phyloP scores from a whole-genome alignment of 139 green algal species.

The Coelastrella sp. region DNA sequence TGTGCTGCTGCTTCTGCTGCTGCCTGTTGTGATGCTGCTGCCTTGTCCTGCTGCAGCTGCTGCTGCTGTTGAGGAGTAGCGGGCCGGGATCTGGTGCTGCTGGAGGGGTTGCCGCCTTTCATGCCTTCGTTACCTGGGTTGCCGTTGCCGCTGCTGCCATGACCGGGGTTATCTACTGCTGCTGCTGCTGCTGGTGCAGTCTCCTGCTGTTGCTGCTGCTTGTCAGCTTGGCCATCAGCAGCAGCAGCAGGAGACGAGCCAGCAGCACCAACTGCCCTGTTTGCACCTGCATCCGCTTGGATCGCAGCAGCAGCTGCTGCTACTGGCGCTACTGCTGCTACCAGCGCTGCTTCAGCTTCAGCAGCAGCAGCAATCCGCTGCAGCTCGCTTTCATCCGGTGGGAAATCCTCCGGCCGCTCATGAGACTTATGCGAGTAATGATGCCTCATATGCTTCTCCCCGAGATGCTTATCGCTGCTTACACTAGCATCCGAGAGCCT shows the following conservation, averaged over 20 bases:
- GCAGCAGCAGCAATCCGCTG: constrained; percentile 16
- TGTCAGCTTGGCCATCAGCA: not conserved
- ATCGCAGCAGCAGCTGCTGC: not conserved
- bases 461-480: constrained; percentile 28
- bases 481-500: not conserved
- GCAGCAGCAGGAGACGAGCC: too few relatives aligned
- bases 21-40: constrained; percentile 22
- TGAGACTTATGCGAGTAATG: constrained; percentile 12
- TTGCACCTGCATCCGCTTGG: not conserved
- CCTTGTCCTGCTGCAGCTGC: constrained; percentile 33
- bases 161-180: too few relatives aligned
- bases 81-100: constrained; percentile 3
- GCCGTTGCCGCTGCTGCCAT: too few relatives aligned
- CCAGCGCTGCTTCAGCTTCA: constrained; percentile 9
- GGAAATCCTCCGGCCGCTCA: not conserved
- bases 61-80: not conserved
- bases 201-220: too few relatives aligned
- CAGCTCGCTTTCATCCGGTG: not conserved
- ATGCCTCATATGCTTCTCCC: constrained; percentile 12
- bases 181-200: too few relatives aligned
- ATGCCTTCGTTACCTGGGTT: constrained; percentile 7
- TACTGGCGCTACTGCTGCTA: constrained; percentile 30
- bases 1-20: not conserved
- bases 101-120: constrained; percentile 16
- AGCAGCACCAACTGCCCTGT: not conserved